phyloP scores from a whole-genome alignment of 306 rosid genomes.

The Sindora glabra region DNA sequence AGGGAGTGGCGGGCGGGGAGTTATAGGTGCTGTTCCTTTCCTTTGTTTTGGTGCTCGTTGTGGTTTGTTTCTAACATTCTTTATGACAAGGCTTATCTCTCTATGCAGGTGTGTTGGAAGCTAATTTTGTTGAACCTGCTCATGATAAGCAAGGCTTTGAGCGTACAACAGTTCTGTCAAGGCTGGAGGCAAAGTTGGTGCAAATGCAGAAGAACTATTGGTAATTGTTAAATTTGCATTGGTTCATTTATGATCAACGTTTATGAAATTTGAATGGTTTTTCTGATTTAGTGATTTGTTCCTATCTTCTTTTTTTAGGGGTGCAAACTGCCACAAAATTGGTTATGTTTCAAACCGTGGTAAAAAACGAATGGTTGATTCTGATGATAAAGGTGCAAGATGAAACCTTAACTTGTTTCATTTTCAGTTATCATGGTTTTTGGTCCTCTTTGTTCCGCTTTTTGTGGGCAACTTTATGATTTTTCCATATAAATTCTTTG shows the following conservation, averaged over 20 bases:
- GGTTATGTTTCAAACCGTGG: slow-evolving; percentile 60
- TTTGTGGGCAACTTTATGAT: neutral
- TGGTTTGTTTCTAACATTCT: neutral
- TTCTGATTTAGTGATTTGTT: slow-evolving; percentile 4
- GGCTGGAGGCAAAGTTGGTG: slow-evolving; percentile 64
- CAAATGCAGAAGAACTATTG: slow-evolving; percentile 90
- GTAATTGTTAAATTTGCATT: slow-evolving; percentile 32
- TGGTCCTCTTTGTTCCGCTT: too few relatives aligned
- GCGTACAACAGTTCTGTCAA: slow-evolving; percentile 80
- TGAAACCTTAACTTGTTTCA: slow-evolving; percentile 2
- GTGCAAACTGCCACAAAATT: slow-evolving; percentile 52
- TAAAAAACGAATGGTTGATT: slow-evolving; percentile 15
- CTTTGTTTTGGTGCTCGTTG: neutral
- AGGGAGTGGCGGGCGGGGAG: slow-evolving; percentile 97
- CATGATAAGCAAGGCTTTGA: slow-evolving; percentile 99
- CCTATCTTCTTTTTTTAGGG: slow-evolving; percentile 37
- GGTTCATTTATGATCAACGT: neutral
- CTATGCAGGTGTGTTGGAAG: slow-evolving; percentile 84
- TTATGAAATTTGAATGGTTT: neutral
- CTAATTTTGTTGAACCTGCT: slow-evolving; percentile 97
- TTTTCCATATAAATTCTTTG: slow-evolving; percentile 5
- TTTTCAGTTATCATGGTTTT: too few relatives aligned
- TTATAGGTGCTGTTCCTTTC: slow-evolving; percentile 58
- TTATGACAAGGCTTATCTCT: slow-evolving; percentile 15
- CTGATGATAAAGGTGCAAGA: slow-evolving; percentile 47